These are phyloP conservation scores for Graphiopsis chlorocephala DNA, from an alignment of 2,329 filamentous ascomycete species.

Conservation along the genomic window DNA sequence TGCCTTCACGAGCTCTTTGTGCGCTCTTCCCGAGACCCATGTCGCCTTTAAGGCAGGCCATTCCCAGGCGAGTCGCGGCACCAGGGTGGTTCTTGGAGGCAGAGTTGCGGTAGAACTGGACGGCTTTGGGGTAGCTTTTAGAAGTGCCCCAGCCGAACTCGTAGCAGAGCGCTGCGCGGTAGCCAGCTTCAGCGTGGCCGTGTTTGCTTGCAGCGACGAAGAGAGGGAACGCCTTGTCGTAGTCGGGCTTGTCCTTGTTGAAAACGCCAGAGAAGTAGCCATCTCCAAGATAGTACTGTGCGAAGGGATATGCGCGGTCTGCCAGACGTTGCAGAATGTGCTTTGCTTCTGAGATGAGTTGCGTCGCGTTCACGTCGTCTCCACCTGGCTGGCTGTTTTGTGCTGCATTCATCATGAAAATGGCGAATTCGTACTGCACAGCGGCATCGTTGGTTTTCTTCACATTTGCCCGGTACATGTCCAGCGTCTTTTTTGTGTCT, in stretches of 20 bases:
- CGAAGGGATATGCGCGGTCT: constrained; percentile 89
- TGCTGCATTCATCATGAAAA: constrained; percentile 88
- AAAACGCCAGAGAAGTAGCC: constrained; percentile 93
- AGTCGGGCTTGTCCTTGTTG: constrained; percentile 89
- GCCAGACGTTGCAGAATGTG: constrained; percentile 82
- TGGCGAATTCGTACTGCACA: constrained; percentile 93
- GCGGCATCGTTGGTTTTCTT: constrained; percentile 92
- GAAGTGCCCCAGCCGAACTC: constrained; percentile 97
- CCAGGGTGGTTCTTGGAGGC: constrained; percentile 94
- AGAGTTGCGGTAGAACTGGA: constrained; percentile 86
- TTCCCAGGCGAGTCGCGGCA: constrained; percentile 86
- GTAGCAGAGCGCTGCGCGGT: constrained; percentile 90
- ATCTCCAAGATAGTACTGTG: constrained; percentile 95
- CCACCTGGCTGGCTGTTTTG: constrained; percentile 60
- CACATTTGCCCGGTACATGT: constrained; percentile 96
- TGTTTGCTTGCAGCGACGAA: constrained; percentile 95
- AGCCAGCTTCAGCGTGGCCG: constrained; percentile 93
- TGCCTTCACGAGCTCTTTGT: constrained; percentile 70
- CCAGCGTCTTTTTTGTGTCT: constrained; percentile 87
- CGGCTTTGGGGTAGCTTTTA: constrained; percentile 84
- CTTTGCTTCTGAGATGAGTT: constrained; percentile 81
- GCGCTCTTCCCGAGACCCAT: constrained; percentile 72
- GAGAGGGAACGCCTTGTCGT: constrained; percentile 85
- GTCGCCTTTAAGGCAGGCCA: constrained; percentile 85
- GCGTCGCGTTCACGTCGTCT: constrained; percentile 46